Evolutionary conservation across 2,329 filamentous ascomycete genomes (phyloP).

Genomic region (Alternaria dauci): DNA sequence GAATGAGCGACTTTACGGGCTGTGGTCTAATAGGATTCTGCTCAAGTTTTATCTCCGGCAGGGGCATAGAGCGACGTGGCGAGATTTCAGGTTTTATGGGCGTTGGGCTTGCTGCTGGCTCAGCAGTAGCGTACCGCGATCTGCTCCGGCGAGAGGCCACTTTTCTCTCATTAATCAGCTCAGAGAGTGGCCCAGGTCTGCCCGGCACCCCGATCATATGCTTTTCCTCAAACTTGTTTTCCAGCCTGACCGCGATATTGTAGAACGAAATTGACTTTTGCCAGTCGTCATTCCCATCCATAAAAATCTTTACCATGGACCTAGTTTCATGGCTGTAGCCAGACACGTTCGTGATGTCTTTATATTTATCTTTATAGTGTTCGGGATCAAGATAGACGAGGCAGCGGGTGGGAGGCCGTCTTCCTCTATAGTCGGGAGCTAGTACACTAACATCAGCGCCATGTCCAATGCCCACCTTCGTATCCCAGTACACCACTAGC

Average conservation of each 20-base stretch:
- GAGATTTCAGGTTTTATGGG: conserved; percentile 1
- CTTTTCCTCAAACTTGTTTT: conserved; percentile 21
- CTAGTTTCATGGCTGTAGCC: conserved; percentile 23
- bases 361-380: conserved; percentile 11
- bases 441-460: conserved; percentile 16
- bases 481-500: conserved; percentile 22
- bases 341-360: conserved; percentile 17
- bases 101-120: not conserved
- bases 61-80: not conserved
- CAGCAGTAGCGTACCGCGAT: not conserved
- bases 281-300: conserved; percentile 14
- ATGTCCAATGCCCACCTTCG: conserved; percentile 14
- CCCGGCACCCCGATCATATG: conserved; percentile 9
- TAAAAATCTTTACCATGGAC: conserved; percentile 18
- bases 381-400: conserved; percentile 18
- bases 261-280: conserved; percentile 19
- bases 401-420: conserved; percentile 11
- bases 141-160: not conserved
- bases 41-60: not conserved
- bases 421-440: conserved; percentile 8
- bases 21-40: conserved; percentile 7
- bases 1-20: not conserved
- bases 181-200: conserved; percentile 16
- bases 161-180: conserved; percentile 17
- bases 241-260: conserved; percentile 19